phyloP scores from a whole-genome alignment of 2,329 filamentous ascomycete species.

The Ceratocystiopsis minuta region DNA sequence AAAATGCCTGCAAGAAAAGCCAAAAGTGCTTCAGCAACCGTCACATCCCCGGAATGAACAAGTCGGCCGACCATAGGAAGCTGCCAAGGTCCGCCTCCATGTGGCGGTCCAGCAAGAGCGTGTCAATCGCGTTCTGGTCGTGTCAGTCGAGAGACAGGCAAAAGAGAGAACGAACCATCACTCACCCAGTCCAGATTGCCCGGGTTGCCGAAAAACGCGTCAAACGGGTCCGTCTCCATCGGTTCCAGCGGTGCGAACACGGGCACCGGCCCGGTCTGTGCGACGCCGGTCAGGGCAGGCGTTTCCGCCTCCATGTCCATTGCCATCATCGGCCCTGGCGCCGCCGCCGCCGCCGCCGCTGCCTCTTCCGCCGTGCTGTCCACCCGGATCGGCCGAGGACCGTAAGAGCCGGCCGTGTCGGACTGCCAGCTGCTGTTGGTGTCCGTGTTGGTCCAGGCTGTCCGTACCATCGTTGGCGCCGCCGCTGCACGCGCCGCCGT shows the following conservation, averaged over 20 bases:
- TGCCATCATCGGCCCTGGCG: neutral
- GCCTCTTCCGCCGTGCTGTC: neutral
- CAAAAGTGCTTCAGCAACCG: too few relatives aligned
- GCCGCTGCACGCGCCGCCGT: too few relatives aligned
- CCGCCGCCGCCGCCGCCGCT: neutral
- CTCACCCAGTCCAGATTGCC: conserved; percentile 10
- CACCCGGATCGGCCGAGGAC: too few relatives aligned
- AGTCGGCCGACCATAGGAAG: conserved; percentile 8
- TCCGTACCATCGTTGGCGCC: too few relatives aligned
- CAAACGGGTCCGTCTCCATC: conserved; percentile 7
- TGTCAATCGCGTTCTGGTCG: conserved; percentile 8
- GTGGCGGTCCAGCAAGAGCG: conserved; percentile 6
- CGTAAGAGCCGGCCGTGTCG: too few relatives aligned
- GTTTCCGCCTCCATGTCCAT: neutral
- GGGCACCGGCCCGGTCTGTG: too few relatives aligned
- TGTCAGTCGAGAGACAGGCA: neutral
- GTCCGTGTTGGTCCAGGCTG: too few relatives aligned
- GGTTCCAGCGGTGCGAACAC: conserved; percentile 2
- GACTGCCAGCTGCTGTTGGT: too few relatives aligned
- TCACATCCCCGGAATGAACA: conserved; percentile 5
- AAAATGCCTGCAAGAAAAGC: neutral
- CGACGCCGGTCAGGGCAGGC: too few relatives aligned
- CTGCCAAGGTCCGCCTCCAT: conserved; percentile 3
- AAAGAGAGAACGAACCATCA: neutral
- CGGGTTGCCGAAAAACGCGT: conserved; percentile 6